Conservation (phyloP, 2,329 filamentous ascomycete species). For the Hirsutella thompsonii region DNA sequence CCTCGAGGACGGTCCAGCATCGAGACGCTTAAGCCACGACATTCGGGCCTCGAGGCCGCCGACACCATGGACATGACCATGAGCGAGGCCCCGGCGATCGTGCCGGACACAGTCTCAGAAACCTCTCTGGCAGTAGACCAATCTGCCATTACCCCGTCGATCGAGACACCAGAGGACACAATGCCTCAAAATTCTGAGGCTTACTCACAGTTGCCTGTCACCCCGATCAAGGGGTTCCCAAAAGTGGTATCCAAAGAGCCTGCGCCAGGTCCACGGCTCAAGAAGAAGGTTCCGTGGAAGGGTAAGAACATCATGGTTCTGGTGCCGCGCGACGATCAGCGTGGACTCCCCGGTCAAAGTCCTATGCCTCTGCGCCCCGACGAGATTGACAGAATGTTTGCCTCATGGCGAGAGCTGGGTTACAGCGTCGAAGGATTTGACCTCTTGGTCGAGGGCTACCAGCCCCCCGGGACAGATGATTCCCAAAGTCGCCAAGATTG, state of each 20-base stretch:
- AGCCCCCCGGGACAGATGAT: slow-evolving; percentile 24
- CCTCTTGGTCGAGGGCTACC: slow-evolving; percentile 33
- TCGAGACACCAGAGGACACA: slow-evolving; percentile 2
- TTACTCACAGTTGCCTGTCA: slow-evolving; percentile 16
- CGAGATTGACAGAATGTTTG: slow-evolving; percentile 49
- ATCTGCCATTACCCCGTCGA: slow-evolving; percentile 8
- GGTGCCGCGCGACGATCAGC: slow-evolving; percentile 53
- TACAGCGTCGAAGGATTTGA: slow-evolving; percentile 60
- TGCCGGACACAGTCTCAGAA: slow-evolving; percentile 1
- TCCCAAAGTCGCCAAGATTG: slow-evolving; percentile 57
- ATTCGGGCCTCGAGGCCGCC: slow-evolving; percentile 14
- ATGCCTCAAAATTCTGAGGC: slow-evolving; percentile 10
- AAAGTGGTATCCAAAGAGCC: slow-evolving; percentile 25
- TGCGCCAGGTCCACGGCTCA: slow-evolving; percentile 40
- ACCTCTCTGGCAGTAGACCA: slow-evolving; percentile 13
- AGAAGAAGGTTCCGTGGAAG: slow-evolving; percentile 63
- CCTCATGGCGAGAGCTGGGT: slow-evolving; percentile 54
- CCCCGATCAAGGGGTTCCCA: slow-evolving; percentile 20
- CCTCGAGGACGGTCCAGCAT: slow-evolving; percentile 38
- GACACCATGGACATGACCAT: slow-evolving; percentile 19
- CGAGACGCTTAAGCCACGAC: slow-evolving; percentile 37
- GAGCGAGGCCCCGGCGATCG: slow-evolving; percentile 7
- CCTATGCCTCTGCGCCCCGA: slow-evolving; percentile 40
- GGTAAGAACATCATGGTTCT: slow-evolving; percentile 63
- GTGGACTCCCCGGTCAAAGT: slow-evolving; percentile 42